These are phyloP conservation scores for Tulasnella sp. DNA, from an alignment of 768 basidiomycete genomes.

Conservation along the genomic window DNA sequence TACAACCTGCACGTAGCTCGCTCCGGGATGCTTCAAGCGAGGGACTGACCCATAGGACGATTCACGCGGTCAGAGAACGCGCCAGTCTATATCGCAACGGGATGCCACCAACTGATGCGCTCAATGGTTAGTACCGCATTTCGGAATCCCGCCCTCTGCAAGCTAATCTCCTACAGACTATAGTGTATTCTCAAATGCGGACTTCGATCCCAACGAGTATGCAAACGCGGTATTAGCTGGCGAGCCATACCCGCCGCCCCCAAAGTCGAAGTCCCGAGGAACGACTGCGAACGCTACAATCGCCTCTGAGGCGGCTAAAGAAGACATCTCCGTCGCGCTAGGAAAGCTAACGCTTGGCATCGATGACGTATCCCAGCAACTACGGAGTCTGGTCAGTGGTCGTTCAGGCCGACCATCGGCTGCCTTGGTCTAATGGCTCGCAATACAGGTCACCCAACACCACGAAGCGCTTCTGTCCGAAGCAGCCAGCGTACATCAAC, in stretches of 20 bases:
- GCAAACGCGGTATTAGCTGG: conserved; percentile 89
- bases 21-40: background rate
- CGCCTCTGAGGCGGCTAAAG: conserved; percentile 50
- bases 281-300: conserved; percentile 49
- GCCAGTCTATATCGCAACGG: background rate
- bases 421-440: background rate
- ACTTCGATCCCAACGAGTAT: conserved; percentile 88
- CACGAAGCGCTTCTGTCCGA: conserved; percentile 79
- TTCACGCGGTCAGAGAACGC: background rate
- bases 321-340: conserved; percentile 88
- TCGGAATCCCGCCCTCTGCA: background rate
- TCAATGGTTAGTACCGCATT: background rate
- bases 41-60: background rate
- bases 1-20: background rate
- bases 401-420: too few relatives aligned
- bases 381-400: conserved; percentile 75
- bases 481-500: conserved; percentile 72
- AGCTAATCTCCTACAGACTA: conserved; percentile 54
- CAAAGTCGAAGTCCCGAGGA: conserved; percentile 38
- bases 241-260: conserved; percentile 64
- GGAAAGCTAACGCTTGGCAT: conserved; percentile 85
- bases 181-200: conserved; percentile 66
- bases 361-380: conserved; percentile 90
- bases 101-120: background rate
- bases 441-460: conserved; percentile 70